These are phyloP conservation scores for Phytopythium delawarense DNA, from an alignment of 352 stramenopile species.

Conservation along the genomic window DNA sequence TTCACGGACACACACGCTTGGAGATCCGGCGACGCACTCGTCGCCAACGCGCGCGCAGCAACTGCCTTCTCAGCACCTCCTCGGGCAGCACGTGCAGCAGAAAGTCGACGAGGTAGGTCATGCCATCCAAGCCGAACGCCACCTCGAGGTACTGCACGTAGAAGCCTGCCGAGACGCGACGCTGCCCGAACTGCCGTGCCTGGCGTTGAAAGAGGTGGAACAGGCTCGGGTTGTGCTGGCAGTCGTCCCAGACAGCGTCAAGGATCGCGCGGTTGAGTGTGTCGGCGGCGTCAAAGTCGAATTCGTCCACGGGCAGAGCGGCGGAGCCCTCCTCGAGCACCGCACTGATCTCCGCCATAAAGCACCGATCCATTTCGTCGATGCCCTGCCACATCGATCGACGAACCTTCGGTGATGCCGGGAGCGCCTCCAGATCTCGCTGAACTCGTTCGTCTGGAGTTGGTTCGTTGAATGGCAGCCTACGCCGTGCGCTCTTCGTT, in stretches of 20 bases:
- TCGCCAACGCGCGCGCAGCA: slow-evolving; percentile 61
- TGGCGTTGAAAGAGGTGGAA: slow-evolving; percentile 83
- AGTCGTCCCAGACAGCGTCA: slow-evolving; percentile 82
- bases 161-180: slow-evolving; percentile 38
- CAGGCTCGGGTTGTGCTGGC: slow-evolving; percentile 77
- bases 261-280: slow-evolving; percentile 70
- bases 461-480: neutral
- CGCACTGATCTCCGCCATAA: slow-evolving; percentile 59
- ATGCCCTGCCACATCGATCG: slow-evolving; percentile 62
- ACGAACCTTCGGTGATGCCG: slow-evolving; percentile 11
- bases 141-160: slow-evolving; percentile 83
- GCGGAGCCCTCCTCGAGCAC: slow-evolving; percentile 21
- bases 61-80: slow-evolving; percentile 50
- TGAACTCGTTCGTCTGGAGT: neutral
- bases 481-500: slow-evolving; percentile 10
- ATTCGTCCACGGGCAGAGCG: slow-evolving; percentile 20
- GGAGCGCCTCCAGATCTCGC: slow-evolving; percentile 10
- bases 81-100: slow-evolving; percentile 76
- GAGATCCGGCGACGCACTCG: slow-evolving; percentile 56
- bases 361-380: slow-evolving; percentile 68
- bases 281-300: slow-evolving; percentile 64
- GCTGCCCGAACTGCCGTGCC: slow-evolving; percentile 72
- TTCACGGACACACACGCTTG: slow-evolving; percentile 43
- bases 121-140: slow-evolving; percentile 70
- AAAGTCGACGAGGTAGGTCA: slow-evolving; percentile 78